A percentile compares a stretch with the other conserved stretches of the same genome.
phyloP scores from a whole-genome alignment of 768 basidiomycete genomes.

The Russula compacta region DNA sequence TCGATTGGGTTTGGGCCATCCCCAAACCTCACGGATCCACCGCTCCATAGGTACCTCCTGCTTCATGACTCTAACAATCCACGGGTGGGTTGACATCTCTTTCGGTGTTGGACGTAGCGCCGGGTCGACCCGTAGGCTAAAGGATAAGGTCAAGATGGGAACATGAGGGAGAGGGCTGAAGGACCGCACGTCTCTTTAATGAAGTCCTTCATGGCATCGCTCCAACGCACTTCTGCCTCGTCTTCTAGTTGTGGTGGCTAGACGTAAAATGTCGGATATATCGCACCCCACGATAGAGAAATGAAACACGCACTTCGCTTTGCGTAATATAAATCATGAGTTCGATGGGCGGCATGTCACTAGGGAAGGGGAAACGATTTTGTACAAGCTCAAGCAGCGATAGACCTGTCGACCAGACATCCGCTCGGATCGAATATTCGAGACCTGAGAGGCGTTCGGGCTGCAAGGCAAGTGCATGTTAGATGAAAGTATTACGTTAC shows the following conservation, averaged over 20 bases:
- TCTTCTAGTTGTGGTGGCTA: conserved; percentile 81
- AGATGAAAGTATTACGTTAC: conserved; percentile 13
- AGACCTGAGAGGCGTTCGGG: conserved; percentile 92
- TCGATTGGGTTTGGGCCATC: conserved; percentile 46
- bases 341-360: conserved; percentile 88
- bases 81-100: conserved; percentile 76
- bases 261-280: conserved; percentile 13
- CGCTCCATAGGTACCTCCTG: conserved; percentile 82
- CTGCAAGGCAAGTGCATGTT: conserved; percentile 31
- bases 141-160: conserved; percentile 5
- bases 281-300: conserved; percentile 18
- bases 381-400: conserved; percentile 89
- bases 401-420: conserved; percentile 97
- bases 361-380: conserved; percentile 92
- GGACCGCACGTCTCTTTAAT: conserved; percentile 67
- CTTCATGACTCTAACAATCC: conserved; percentile 69
- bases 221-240: conserved; percentile 59
- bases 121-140: conserved; percentile 63
- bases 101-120: conserved; percentile 67
- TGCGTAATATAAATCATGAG: conserved; percentile 83
- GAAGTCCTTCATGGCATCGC: conserved; percentile 84
- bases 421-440: conserved; percentile 88
- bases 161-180: conserved; percentile 7
- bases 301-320: conserved; percentile 47
- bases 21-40: conserved; percentile 83